phyloP scores from a whole-genome alignment of 345 rosid species.

The Murraya koenigii region DNA sequence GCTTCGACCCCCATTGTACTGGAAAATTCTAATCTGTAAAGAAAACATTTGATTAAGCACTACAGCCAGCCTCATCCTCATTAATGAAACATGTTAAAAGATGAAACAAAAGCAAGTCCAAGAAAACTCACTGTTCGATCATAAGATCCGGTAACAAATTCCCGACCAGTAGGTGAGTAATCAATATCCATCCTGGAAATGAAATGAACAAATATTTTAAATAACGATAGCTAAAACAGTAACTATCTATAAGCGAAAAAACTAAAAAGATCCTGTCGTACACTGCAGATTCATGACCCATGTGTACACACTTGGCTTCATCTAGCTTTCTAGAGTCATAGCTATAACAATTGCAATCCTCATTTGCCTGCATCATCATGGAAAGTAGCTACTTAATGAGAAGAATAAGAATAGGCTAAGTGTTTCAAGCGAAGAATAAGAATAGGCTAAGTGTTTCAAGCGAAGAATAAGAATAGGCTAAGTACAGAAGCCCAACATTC shows the following conservation, averaged over 20 bases:
- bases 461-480: background rate
- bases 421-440: background rate
- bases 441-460: background rate
- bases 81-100: background rate
- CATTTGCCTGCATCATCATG: slow-evolving; percentile 77
- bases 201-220: slow-evolving; percentile 9
- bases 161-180: slow-evolving; percentile 97
- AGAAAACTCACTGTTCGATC: slow-evolving; percentile 74
- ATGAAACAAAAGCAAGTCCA: background rate
- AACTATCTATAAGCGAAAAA: slow-evolving; percentile 1
- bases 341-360: slow-evolving; percentile 92
- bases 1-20: slow-evolving; percentile 87
- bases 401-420: background rate
- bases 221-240: background rate
- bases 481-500: background rate
- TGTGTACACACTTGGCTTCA: slow-evolving; percentile 91
- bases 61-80: background rate
- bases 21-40: slow-evolving; percentile 78
- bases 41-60: slow-evolving; percentile 3
- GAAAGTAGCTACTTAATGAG: background rate
- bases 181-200: slow-evolving; percentile 90
- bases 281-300: slow-evolving; percentile 99
- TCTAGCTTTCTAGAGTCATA: slow-evolving; percentile 83
- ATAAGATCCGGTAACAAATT: slow-evolving; percentile 96
- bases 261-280: slow-evolving; percentile 34